Percentiles rank a stretch among this genome's conserved stretches.
These are phyloP conservation scores for Geotrichum candidum DNA, from an alignment of 1,139 yeast species.

Conservation along the genomic window DNA sequence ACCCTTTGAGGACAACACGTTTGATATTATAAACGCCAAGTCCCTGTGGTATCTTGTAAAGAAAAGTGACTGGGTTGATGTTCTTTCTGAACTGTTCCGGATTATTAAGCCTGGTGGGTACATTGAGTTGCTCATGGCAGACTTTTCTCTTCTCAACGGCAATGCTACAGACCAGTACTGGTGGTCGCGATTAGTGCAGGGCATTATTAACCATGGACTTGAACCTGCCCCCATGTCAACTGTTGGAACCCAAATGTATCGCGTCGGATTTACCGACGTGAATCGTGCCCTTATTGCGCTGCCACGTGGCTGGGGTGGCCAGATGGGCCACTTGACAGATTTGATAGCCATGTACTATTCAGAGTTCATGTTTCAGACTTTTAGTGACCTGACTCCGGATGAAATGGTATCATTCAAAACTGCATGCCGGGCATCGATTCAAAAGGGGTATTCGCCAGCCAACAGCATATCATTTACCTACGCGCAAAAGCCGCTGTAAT, in stretches of 20 bases:
- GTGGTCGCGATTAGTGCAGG: slow-evolving; percentile 27
- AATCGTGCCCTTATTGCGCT: slow-evolving; percentile 27
- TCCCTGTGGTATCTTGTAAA: slow-evolving; percentile 33
- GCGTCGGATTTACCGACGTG: slow-evolving; percentile 33
- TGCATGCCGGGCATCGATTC: neutral
- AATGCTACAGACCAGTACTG: slow-evolving; percentile 24
- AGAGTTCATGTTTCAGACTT: slow-evolving; percentile 27
- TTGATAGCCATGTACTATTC: slow-evolving; percentile 29
- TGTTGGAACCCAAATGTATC: slow-evolving; percentile 25
- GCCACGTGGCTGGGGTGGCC: slow-evolving; percentile 36
- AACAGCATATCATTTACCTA: slow-evolving; percentile 1
- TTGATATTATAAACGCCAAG: slow-evolving; percentile 34
- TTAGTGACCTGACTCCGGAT: slow-evolving; percentile 25
- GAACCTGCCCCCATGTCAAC: slow-evolving; percentile 32
- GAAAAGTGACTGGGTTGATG: slow-evolving; percentile 34
- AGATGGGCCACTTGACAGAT: slow-evolving; percentile 32
- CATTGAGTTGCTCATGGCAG: slow-evolving; percentile 34
- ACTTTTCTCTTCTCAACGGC: slow-evolving; percentile 28
- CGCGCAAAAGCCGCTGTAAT: neutral
- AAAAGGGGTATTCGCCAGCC: neutral
- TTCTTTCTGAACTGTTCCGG: slow-evolving; percentile 36
- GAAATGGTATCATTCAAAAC: slow-evolving; percentile 20
- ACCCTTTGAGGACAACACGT: slow-evolving; percentile 36
- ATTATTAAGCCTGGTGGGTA: slow-evolving; percentile 40
- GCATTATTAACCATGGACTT: slow-evolving; percentile 27